These are phyloP conservation scores for Arachis stenosperma DNA, from an alignment of 306 rosid genomes.

Conservation along the genomic window DNA sequence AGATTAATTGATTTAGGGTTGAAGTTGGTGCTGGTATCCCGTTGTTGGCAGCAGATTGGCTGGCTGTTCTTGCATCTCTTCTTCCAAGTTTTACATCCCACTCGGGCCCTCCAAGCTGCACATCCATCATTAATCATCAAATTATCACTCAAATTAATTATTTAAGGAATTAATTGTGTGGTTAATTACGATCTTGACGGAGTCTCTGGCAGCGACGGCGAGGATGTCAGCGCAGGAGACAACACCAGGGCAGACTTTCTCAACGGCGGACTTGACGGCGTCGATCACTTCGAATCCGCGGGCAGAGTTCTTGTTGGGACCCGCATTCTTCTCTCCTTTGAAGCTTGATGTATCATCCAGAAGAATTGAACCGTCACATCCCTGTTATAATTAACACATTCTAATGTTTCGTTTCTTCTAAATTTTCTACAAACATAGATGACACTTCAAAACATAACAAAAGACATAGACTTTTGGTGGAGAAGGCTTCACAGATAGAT, in stretches of 20 bases:
- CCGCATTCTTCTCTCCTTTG: conserved; percentile 78
- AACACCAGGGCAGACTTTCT: conserved; percentile 66
- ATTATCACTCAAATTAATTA: not conserved
- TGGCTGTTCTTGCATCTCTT: conserved; percentile 74
- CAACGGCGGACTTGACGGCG: conserved; percentile 71
- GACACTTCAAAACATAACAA: too few species aligned
- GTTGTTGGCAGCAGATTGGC: conserved; percentile 72
- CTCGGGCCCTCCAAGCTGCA: conserved; percentile 80
- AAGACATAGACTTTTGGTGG: too few species aligned
- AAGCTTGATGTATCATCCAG: conserved; percentile 78
- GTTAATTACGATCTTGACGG: conserved; percentile 54
- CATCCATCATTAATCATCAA: not conserved
- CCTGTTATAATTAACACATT: conserved; percentile 41
- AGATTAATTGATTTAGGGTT: conserved; percentile 63
- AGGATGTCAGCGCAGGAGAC: conserved; percentile 89
- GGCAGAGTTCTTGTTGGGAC: conserved; percentile 65
- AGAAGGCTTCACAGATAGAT: too few species aligned
- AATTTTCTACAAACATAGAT: too few species aligned
- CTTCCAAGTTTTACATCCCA: conserved; percentile 91
- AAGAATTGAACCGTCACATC: conserved; percentile 89
- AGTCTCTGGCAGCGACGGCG: conserved; percentile 73
- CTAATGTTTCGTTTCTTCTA: not conserved
- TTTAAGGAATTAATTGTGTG: too few species aligned
- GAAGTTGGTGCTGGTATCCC: conserved; percentile 74
- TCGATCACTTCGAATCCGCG: conserved; percentile 86